phyloP scores from a whole-genome alignment of 1,139 yeast species.

The Williopsis jadinii region DNA sequence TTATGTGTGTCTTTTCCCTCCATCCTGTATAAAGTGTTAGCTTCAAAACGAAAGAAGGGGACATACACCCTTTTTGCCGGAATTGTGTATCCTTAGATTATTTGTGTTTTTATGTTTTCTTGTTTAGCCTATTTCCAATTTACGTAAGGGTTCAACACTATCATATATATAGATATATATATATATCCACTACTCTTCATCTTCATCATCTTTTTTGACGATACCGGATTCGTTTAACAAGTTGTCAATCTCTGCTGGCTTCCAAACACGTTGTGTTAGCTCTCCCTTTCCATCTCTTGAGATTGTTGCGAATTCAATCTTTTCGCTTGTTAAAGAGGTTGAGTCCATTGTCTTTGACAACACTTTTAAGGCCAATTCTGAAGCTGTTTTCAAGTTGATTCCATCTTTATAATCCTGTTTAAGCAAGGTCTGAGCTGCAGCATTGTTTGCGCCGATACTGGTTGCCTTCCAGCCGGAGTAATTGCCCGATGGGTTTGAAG shows the following conservation, averaged over 20 bases:
- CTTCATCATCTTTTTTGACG: conserved; percentile 44
- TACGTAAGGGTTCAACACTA: background rate
- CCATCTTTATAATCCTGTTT: conserved; percentile 94
- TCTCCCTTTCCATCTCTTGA: conserved; percentile 42
- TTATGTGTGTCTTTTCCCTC: background rate
- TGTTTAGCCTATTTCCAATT: too few relatives aligned
- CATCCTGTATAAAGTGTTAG: too few relatives aligned
- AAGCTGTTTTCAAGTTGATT: conserved; percentile 67
- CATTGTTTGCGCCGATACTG: conserved; percentile 91
- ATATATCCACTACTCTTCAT: conserved; percentile 23
- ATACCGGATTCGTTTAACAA: conserved; percentile 73
- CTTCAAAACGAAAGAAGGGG: too few relatives aligned
- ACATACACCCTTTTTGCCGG: too few relatives aligned
- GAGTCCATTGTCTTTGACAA: conserved; percentile 92
- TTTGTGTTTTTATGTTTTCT: too few relatives aligned
- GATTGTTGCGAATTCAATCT: conserved; percentile 85
- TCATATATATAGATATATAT: background rate
- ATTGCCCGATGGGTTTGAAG: conserved; percentile 96
- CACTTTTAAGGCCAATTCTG: conserved; percentile 84
- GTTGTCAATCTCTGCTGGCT: conserved; percentile 65
- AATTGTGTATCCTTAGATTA: too few relatives aligned
- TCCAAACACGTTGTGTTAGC: conserved; percentile 70
- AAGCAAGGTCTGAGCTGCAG: conserved; percentile 91
- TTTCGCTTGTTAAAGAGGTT: conserved; percentile 76
- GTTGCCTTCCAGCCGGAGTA: conserved; percentile 99